Conservation (phyloP, 305 asterid species). For the Rubia balearica region DNA sequence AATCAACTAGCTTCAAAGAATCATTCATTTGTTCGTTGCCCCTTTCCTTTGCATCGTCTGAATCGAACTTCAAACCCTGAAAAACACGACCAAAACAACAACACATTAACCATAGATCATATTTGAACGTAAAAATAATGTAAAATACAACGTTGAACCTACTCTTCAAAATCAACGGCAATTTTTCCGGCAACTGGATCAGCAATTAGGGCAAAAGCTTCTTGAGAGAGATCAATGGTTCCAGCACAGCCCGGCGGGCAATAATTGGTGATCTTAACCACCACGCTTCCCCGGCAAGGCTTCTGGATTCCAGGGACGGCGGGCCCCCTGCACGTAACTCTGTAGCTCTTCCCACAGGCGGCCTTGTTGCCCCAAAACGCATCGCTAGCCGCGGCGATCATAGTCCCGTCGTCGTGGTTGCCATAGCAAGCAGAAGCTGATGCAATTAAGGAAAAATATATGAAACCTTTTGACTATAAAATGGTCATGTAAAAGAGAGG, state of each 20-base stretch:
- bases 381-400: slow-evolving; percentile 49
- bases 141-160: not conserved
- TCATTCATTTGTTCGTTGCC: not conserved
- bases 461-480: not conserved
- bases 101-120: not conserved
- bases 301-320: slow-evolving; percentile 29
- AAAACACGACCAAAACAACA: not conserved
- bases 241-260: slow-evolving; percentile 36
- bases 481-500: too few relatives aligned
- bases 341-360: slow-evolving; percentile 35
- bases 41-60: not conserved
- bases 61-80: not conserved
- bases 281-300: slow-evolving; percentile 42
- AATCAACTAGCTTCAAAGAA: not conserved
- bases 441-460: not conserved
- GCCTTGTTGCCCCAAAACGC: slow-evolving; percentile 27
- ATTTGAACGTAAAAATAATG: not conserved
- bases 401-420: slow-evolving; percentile 27
- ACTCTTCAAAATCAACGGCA: slow-evolving; percentile 25
- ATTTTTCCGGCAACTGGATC: slow-evolving; percentile 42
- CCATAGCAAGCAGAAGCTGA: slow-evolving; percentile 44
- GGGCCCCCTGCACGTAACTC: slow-evolving; percentile 36
- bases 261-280: slow-evolving; percentile 26
- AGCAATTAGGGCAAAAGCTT: slow-evolving; percentile 43
- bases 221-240: slow-evolving; percentile 46